Evolutionary conservation across 345 rosid species (phyloP).

Genomic region (Camelina laxa): DNA sequence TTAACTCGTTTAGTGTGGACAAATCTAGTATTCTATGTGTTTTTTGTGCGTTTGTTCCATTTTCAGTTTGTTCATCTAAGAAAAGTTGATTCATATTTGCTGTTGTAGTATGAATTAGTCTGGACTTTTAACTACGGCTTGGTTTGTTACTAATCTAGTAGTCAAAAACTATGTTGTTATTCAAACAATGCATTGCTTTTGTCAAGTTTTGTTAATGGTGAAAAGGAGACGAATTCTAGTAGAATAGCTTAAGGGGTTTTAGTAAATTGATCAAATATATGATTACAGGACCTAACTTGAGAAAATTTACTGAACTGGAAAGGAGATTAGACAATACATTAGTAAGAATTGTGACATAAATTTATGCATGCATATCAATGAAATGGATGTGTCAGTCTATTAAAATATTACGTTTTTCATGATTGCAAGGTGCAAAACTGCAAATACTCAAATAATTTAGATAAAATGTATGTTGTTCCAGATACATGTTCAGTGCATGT

Average conservation of each 20-base stretch:
- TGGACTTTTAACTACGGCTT: not conserved
- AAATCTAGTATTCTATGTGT: not conserved
- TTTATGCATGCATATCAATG: not conserved
- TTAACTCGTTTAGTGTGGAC: not conserved
- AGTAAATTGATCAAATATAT: not conserved
- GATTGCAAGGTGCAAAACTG: too few relatives aligned
- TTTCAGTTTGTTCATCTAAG: not conserved
- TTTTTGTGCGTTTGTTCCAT: not conserved
- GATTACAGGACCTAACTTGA: not conserved
- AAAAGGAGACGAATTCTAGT: not conserved
- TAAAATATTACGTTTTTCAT: not conserved
- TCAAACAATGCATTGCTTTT: not conserved
- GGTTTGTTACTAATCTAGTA: not conserved
- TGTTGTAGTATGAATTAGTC: not conserved
- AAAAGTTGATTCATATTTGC: not conserved
- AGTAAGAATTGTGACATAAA: too few relatives aligned
- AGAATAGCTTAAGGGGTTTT: not conserved
- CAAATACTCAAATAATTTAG: too few relatives aligned
- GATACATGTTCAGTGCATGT: not conserved
- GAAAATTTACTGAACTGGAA: not conserved
- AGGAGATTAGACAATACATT: not conserved
- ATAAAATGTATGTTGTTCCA: not conserved
- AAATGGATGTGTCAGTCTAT: not conserved
- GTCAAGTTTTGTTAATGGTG: not conserved
- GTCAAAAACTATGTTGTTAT: not conserved